phyloP scores from a whole-genome alignment of 2,329 filamentous ascomycete species.

The Fusarium kyushuense region DNA sequence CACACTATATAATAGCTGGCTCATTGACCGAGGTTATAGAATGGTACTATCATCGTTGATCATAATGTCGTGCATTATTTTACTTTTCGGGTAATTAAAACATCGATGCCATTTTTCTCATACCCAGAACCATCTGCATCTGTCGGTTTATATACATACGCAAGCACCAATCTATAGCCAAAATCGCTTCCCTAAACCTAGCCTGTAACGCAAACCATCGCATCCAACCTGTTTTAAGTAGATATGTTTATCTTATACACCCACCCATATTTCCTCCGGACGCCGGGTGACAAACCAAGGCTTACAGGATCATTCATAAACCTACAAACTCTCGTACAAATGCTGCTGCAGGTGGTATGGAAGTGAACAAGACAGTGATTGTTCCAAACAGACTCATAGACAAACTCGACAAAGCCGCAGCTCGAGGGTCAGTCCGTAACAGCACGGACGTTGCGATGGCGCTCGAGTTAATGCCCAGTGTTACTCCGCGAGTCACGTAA shows the following conservation, averaged over 20 bases:
- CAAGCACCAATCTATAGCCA: not conserved
- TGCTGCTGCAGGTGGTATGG: constrained; percentile 64
- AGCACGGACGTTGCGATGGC: constrained; percentile 70
- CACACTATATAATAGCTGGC: constrained; percentile 7
- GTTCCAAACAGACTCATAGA: constrained; percentile 72
- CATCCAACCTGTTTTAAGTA: not conserved
- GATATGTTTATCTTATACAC: not conserved
- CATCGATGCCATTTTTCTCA: not conserved
- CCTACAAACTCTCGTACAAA: constrained; percentile 63
- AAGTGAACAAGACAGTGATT: constrained; percentile 69
- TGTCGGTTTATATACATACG: no score
- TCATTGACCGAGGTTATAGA: constrained; percentile 8
- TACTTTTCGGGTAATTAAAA: not conserved
- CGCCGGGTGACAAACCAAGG: not conserved
- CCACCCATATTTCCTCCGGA: not conserved
- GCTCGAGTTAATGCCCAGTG: constrained; percentile 70
- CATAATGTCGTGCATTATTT: not conserved
- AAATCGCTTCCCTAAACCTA: not conserved
- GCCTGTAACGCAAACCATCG: not conserved
- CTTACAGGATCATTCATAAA: constrained; percentile 47
- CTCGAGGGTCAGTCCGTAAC: constrained; percentile 67
- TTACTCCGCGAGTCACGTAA: constrained; percentile 72
- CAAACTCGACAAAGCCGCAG: constrained; percentile 69
- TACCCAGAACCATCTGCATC: not conserved
- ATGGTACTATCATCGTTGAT: not conserved